These are phyloP conservation scores for Hericium erinaceus DNA, from an alignment of 768 basidiomycete genomes.

Conservation along the genomic window DNA sequence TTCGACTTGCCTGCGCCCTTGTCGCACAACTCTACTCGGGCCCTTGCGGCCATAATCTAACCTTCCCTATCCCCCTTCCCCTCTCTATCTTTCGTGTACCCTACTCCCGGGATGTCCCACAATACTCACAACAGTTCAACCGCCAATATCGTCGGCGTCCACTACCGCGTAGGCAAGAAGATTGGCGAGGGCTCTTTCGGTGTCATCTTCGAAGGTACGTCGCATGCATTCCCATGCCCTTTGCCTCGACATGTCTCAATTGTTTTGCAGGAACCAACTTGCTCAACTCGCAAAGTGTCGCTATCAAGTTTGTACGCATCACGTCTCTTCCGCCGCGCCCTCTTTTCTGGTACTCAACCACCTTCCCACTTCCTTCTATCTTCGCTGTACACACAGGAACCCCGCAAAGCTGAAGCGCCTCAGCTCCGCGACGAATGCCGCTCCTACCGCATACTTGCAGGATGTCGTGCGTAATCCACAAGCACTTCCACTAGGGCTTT, in stretches of 20 bases:
- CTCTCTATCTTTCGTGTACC: neutral
- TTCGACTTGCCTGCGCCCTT: neutral
- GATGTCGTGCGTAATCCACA: conserved; percentile 52
- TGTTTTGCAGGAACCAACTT: conserved; percentile 75
- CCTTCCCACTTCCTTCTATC: conserved; percentile 2
- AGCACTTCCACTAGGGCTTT: conserved; percentile 1
- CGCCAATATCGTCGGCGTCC: conserved; percentile 84
- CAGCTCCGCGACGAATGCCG: conserved; percentile 98
- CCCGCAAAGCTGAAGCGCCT: conserved; percentile 90
- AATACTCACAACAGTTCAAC: conserved; percentile 46
- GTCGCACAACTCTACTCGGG: conserved; percentile 5
- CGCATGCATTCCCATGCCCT: conserved; percentile 2
- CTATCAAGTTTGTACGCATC: conserved; percentile 94
- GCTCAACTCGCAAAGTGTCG: conserved; percentile 96
- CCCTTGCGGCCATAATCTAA: neutral
- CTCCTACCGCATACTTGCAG: conserved; percentile 85
- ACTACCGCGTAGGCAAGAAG: conserved; percentile 97
- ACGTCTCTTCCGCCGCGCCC: conserved; percentile 6
- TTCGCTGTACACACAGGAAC: conserved; percentile 45
- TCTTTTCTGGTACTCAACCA: neutral
- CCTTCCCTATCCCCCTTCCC: conserved; percentile 9
- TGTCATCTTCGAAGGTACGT: conserved; percentile 83
- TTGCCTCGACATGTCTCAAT: neutral
- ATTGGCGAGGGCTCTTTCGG: conserved; percentile 99
- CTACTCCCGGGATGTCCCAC: conserved; percentile 18